These are phyloP conservation scores for Laburnicola sp. DNA, from an alignment of 2,329 filamentous ascomycete species.

Conservation along the genomic window DNA sequence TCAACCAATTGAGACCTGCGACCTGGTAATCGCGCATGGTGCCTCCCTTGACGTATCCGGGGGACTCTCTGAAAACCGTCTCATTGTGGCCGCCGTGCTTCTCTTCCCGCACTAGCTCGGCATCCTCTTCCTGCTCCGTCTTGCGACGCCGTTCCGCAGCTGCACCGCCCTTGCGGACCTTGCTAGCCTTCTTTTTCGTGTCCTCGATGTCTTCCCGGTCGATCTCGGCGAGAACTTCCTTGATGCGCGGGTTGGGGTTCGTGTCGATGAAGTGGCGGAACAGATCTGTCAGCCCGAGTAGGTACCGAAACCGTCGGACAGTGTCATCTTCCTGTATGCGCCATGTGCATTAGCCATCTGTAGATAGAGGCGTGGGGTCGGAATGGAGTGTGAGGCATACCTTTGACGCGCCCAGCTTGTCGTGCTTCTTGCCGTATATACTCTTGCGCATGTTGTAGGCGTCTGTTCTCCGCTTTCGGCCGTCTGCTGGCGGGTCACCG, in stretches of 20 bases:
- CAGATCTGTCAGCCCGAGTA: conserved; percentile 90
- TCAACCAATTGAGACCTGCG: conserved; percentile 93
- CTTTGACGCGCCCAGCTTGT: conserved; percentile 88
- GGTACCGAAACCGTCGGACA: conserved; percentile 89
- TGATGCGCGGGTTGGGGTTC: conserved; percentile 92
- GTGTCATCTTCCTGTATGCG: conserved; percentile 81
- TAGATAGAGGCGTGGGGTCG: neutral
- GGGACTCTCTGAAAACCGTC: conserved; percentile 85
- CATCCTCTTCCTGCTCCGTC: conserved; percentile 97
- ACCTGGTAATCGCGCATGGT: conserved; percentile 96
- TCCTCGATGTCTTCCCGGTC: conserved; percentile 85
- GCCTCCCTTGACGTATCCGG: conserved; percentile 80
- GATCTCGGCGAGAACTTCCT: conserved; percentile 91
- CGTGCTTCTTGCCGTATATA: conserved; percentile 93
- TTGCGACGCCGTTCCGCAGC: conserved; percentile 76
- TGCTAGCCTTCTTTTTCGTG: conserved; percentile 71
- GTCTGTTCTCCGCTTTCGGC: conserved; percentile 82
- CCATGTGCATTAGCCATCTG: conserved; percentile 11
- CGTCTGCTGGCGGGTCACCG: conserved; percentile 73
- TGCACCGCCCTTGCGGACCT: conserved; percentile 81
- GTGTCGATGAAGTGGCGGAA: conserved; percentile 99
- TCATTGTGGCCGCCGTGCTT: conserved; percentile 83
- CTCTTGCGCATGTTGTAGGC: conserved; percentile 87
- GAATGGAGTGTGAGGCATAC: conserved; percentile 51
- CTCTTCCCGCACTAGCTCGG: conserved; percentile 82